These are phyloP conservation scores for Penicillium arizonense DNA, from an alignment of 495 filamentous ascomycete species.

Conservation along the genomic window DNA sequence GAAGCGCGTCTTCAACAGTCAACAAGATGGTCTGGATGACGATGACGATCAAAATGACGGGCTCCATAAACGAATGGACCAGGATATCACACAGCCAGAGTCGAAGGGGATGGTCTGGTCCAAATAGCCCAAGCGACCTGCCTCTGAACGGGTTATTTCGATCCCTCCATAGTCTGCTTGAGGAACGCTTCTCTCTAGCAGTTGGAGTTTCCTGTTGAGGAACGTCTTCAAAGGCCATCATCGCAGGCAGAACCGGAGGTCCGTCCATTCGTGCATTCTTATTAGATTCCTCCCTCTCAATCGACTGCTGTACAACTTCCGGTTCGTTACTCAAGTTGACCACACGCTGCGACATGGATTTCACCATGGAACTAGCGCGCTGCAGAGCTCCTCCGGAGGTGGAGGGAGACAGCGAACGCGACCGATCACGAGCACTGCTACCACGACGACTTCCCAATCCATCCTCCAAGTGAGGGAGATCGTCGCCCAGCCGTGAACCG, in stretches of 20 bases:
- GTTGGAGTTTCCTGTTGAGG: conserved; percentile 34
- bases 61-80: conserved; percentile 86
- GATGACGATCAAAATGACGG: conserved; percentile 83
- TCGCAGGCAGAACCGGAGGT: conserved; percentile 57
- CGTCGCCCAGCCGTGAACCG: conserved; percentile 59
- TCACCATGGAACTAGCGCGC: conserved; percentile 86
- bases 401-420: conserved; percentile 67
- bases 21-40: conserved; percentile 84
- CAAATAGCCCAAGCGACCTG: conserved; percentile 80
- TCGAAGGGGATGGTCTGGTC: conserved; percentile 72
- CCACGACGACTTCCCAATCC: conserved; percentile 45
- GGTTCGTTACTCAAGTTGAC: conserved; percentile 94
- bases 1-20: conserved; percentile 77
- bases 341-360: conserved; percentile 95
- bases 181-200: conserved; percentile 38
- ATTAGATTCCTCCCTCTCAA: conserved; percentile 62
- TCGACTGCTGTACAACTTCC: conserved; percentile 72
- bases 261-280: conserved; percentile 51
- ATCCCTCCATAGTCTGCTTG: conserved; percentile 42
- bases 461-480: conserved; percentile 55
- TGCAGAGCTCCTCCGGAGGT: conserved; percentile 63
- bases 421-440: conserved; percentile 48
- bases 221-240: conserved; percentile 54
- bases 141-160: conserved; percentile 82
- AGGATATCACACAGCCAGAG: conserved; percentile 78